A percentile compares a stretch with the other conserved stretches of the same genome.
phyloP scores from a whole-genome alignment of 441 rosid species.

The Eruca vesicaria region DNA sequence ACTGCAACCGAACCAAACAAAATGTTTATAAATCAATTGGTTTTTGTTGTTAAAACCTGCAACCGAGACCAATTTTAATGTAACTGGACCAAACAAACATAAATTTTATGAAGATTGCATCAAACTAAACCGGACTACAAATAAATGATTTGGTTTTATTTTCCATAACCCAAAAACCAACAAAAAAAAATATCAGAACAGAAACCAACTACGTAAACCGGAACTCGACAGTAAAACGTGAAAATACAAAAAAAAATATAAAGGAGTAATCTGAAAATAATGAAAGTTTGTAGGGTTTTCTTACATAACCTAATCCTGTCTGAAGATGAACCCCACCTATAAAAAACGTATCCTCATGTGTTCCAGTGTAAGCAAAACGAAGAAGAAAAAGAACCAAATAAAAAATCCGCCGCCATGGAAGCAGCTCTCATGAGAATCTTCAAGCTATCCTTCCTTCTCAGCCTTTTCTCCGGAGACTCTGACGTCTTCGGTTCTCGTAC shows the following conservation, averaged over 20 bases:
- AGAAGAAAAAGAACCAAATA: background rate
- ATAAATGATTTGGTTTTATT: background rate
- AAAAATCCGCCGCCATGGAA: background rate
- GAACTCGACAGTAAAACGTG: background rate
- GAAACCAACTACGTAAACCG: background rate
- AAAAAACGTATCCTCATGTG: background rate
- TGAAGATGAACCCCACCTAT: background rate
- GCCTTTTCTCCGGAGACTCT: background rate
- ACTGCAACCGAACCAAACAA: background rate
- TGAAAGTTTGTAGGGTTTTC: background rate
- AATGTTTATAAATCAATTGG: background rate
- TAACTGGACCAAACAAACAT: background rate
- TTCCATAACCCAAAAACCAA: background rate
- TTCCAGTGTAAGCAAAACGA: background rate
- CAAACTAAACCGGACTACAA: background rate
- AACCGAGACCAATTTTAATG: background rate
- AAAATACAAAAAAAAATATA: background rate
- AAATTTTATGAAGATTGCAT: background rate
- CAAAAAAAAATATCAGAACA: background rate
- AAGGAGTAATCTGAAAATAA: background rate
- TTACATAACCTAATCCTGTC: background rate
- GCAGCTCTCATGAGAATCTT: background rate
- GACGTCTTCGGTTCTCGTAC: background rate
- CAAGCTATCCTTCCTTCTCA: background rate
- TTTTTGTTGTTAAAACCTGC: background rate